Evolutionary conservation across 2,329 filamentous ascomycete genomes (phyloP).

Genomic region (Ophiostoma australiae): DNA sequence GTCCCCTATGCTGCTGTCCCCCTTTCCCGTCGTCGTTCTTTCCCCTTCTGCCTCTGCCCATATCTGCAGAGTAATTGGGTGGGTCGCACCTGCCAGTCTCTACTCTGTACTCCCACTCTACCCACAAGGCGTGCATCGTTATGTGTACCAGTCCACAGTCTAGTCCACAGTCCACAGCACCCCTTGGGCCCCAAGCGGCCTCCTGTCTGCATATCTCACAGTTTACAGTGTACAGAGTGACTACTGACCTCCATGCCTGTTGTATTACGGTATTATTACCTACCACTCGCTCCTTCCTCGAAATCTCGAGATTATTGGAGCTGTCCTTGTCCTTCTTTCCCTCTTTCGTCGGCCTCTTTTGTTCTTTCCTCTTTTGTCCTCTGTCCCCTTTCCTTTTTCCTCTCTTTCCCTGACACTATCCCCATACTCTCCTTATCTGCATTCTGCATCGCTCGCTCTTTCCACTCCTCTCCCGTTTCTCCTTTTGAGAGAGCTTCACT

Average conservation of each 20-base stretch:
- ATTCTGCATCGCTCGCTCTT: slow-evolving; percentile 19
- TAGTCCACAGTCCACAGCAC: neutral
- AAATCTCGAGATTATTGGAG: slow-evolving; percentile 10
- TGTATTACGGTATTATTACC: slow-evolving; percentile 1
- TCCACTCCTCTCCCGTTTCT: slow-evolving; percentile 16
- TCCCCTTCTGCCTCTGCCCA: neutral
- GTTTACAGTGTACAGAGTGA: too few relatives aligned
- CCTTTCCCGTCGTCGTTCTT: neutral
- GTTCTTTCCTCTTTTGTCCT: neutral
- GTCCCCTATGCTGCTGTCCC: neutral
- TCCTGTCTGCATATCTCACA: neutral
- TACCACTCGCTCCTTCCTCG: slow-evolving; percentile 22
- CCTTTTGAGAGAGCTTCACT: slow-evolving; percentile 6
- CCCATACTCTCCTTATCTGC: neutral
- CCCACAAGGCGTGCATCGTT: neutral
- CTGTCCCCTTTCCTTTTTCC: neutral
- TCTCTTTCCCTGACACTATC: neutral
- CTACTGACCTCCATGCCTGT: neutral
- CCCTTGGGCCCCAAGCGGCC: slow-evolving; percentile 3
- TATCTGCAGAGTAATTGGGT: neutral
- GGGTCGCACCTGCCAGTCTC: slow-evolving; percentile 4
- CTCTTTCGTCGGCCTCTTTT: slow-evolving; percentile 1
- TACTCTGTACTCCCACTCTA: neutral
- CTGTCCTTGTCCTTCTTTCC: slow-evolving; percentile 11
- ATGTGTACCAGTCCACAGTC: slow-evolving; percentile 4